phyloP scores from a whole-genome alignment of 768 basidiomycete species.

The Collybia nuda region DNA sequence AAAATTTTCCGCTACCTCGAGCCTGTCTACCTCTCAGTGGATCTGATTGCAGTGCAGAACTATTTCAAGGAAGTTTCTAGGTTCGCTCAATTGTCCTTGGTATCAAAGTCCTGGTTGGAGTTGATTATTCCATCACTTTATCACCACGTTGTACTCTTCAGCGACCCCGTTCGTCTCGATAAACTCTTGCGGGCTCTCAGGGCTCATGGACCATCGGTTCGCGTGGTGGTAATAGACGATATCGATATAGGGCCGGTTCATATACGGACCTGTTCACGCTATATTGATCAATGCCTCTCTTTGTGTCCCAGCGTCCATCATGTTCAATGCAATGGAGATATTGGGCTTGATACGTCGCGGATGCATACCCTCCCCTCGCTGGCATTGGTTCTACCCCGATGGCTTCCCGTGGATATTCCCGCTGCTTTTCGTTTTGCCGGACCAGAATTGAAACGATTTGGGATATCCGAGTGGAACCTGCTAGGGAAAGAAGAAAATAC shows the following conservation, averaged over 20 bases:
- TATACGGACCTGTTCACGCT: neutral
- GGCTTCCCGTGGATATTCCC: no score
- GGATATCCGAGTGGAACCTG: no score
- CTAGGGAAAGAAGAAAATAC: no score
- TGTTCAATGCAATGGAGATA: slow-evolving; percentile 4
- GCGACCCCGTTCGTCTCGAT: neutral
- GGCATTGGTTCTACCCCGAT: no score
- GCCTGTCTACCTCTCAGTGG: neutral
- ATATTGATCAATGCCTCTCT: slow-evolving; percentile 1
- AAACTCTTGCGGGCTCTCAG: neutral
- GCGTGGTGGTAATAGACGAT: slow-evolving; percentile 4
- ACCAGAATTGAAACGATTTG: no score
- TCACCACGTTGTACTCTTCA: neutral
- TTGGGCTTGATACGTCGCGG: neutral
- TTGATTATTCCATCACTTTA: slow-evolving; percentile 1
- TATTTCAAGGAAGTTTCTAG: neutral
- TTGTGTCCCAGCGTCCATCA: neutral
- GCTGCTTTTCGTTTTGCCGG: no score
- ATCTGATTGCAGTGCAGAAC: neutral
- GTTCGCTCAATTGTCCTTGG: slow-evolving; percentile 4
- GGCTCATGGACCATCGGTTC: neutral
- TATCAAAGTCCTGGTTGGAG: slow-evolving; percentile 5
- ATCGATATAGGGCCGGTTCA: neutral
- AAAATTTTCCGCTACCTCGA: slow-evolving; percentile 2
- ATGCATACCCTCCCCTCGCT: neutral